These are phyloP conservation scores for Schoenoplectus triqueter DNA, from an alignment of 202 grass and related monocot species.

Conservation along the genomic window DNA sequence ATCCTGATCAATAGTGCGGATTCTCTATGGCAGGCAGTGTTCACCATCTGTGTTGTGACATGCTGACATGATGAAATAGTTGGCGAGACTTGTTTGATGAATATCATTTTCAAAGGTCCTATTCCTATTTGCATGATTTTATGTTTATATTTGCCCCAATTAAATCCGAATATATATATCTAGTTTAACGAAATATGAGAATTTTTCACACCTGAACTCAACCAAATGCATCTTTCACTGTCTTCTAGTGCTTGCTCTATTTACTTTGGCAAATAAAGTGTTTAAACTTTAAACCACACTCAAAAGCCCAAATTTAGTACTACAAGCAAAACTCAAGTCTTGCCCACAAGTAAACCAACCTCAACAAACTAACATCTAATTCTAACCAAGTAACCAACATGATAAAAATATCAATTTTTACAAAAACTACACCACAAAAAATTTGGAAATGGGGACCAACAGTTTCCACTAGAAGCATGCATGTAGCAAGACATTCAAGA, in stretches of 20 bases:
- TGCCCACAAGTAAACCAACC: constrained; percentile 31
- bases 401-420: not conserved
- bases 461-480: not conserved
- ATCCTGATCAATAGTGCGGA: not conserved
- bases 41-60: not conserved
- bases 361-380: constrained; percentile 19
- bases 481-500: not conserved
- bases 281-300: constrained; percentile 6
- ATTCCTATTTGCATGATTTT: not conserved
- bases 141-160: not conserved
- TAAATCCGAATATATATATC: not conserved
- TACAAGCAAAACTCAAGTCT: constrained; percentile 36
- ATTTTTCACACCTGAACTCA: constrained; percentile 24
- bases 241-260: constrained; percentile 1
- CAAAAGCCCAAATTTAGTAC: not conserved
- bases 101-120: not conserved
- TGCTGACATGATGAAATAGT: not conserved
- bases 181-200: not conserved
- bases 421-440: not conserved
- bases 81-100: not conserved
- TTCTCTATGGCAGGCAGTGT: not conserved
- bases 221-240: constrained; percentile 25
- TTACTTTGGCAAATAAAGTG: not conserved
- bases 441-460: not conserved
- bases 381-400: not conserved